phyloP scores from a whole-genome alignment of 208 protist species.

The Tritrichomonas foetus region DNA sequence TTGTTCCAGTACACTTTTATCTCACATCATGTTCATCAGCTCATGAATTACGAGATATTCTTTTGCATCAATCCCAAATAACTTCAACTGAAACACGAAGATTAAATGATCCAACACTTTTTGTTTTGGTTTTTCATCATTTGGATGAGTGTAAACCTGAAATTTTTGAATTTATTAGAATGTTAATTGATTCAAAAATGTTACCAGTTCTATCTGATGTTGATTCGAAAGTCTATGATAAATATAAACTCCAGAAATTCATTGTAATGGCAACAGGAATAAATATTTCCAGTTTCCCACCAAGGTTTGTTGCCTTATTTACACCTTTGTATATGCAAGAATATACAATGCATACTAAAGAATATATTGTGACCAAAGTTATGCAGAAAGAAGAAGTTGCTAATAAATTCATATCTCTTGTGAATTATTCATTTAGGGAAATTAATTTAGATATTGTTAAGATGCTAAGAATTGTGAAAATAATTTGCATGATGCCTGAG shows the following conservation, averaged over 20 bases:
- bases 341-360: too few relatives aligned
- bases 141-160: background rate
- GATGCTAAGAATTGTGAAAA: too few relatives aligned
- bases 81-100: too few relatives aligned
- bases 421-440: too few relatives aligned
- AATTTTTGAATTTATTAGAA: conserved; percentile 2
- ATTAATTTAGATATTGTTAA: too few relatives aligned
- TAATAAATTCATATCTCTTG: too few relatives aligned
- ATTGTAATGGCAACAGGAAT: background rate
- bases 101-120: background rate
- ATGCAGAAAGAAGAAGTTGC: too few relatives aligned
- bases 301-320: background rate
- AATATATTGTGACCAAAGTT: too few relatives aligned
- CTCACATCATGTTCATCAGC: background rate
- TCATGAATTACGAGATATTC: background rate
- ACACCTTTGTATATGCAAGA: too few relatives aligned
- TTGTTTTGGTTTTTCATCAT: background rate
- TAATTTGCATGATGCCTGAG: too few relatives aligned
- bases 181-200: background rate
- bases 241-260: background rate
- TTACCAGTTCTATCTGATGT: background rate
- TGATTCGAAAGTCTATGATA: background rate
- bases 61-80: background rate
- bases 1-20: background rate
- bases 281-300: background rate